Evolutionary conservation across 257 asterid species (phyloP), one percentile per base, ranked within the genome.

Genomic region (Solanum gandarillasii): DNA sequence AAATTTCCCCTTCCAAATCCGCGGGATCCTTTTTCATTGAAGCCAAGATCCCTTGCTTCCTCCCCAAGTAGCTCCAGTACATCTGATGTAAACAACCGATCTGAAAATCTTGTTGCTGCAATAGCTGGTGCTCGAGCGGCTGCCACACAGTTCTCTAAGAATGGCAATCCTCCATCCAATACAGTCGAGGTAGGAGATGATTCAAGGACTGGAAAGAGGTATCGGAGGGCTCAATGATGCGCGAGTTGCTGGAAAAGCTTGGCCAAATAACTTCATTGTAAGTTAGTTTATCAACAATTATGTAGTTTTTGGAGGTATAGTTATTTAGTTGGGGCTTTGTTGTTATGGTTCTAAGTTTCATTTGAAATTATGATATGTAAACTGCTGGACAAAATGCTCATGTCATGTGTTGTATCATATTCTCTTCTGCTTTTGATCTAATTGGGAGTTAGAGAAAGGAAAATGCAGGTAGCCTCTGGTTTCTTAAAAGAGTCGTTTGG

Each of bases 71-170:
- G 84, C 86, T 52, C 93, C 1, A 60, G 36, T n/a, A 32, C 88
- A 39, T 90, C 95, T 4, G 90, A 87, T 41, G 89, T 83, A 84
- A 90, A 93, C 76, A 90, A 93, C 76, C 93, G 89, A 84, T 88
- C 98, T 13, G 95, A 93, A 9, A 87, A 84, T 83, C 95, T 96
- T 7, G 91, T 68, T 39, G 95, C 95, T 70, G 98, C 99, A 1
- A 92, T 95, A 70, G 95, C 95, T 23, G 98, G 96, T 32, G 99
- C 99, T 5, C 92, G 93, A 83, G 95, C 92, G 7, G 99, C 98
- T 60, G 98, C 99, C 35, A 93, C 95, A 4, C 99, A 95, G 73
- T 96, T 92, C 87, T 89, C 96, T 1, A 96, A 89, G 91, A 88
- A 79, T 20, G 87, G 78, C 72, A 79, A 21, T 34, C 35, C 87